These are phyloP conservation scores for Liriodendron chinense DNA, from an alignment of 164 flowering plant species.

Conservation along the genomic window DNA sequence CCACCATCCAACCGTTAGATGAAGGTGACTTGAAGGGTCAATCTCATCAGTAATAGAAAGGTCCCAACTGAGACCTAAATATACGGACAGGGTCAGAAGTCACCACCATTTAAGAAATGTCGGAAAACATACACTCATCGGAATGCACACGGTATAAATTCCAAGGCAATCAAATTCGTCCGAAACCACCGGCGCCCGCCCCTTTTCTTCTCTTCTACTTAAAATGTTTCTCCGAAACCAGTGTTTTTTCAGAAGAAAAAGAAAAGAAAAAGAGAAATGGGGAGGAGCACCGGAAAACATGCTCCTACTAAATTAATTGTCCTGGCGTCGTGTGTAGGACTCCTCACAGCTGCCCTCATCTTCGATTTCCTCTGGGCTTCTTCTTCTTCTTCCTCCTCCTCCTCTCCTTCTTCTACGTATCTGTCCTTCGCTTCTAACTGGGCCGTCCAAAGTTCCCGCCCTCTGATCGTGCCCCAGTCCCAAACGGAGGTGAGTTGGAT, in stretches of 20 bases:
- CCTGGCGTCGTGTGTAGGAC: constrained; percentile 21
- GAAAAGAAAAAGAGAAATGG: constrained; percentile 9
- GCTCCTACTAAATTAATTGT: constrained; percentile 15
- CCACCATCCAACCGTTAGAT: too few species aligned
- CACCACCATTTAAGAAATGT: too few species aligned
- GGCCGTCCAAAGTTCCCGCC: constrained; percentile 14
- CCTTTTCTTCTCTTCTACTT: background rate
- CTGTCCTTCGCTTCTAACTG: constrained; percentile 19
- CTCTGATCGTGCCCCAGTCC: constrained; percentile 8
- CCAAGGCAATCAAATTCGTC: background rate
- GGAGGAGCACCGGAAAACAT: constrained; percentile 25
- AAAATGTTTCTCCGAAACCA: background rate
- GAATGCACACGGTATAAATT: too few species aligned
- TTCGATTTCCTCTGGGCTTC: constrained; percentile 53
- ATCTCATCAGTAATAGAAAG: too few species aligned
- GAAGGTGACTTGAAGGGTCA: too few species aligned
- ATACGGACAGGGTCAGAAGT: too few species aligned
- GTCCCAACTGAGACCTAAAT: too few species aligned
- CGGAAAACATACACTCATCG: too few species aligned
- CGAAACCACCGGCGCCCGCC: constrained; percentile 2
- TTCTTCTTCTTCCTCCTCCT: constrained; percentile 35
- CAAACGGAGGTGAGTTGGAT: constrained; percentile 12
- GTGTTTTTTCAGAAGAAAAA: background rate
- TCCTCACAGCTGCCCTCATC: constrained; percentile 40
- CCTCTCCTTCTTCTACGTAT: constrained; percentile 22